phyloP scores from a whole-genome alignment of 1,284 basidiomycete species.

The Austropuccinia psidii region DNA sequence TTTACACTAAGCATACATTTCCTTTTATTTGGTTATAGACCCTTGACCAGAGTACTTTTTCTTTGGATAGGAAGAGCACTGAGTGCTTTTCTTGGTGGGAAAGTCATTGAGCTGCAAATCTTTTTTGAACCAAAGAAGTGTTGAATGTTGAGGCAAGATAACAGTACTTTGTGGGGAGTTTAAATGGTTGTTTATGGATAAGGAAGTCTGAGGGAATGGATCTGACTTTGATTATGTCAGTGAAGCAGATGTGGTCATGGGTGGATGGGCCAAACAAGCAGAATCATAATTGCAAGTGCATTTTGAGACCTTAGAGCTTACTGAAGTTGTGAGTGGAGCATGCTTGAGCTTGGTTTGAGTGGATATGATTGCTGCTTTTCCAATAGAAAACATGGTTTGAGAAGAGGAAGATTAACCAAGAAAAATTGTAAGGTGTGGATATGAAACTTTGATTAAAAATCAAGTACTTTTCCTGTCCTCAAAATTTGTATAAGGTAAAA shows the following conservation, averaged over 20 bases:
- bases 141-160: not conserved
- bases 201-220: not conserved
- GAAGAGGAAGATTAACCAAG: slow-evolving; percentile 2
- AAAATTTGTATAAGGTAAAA: too few species aligned
- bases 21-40: too few species aligned
- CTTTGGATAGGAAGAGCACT: too few species aligned
- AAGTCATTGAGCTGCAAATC: not conserved
- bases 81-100: too few species aligned
- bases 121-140: not conserved
- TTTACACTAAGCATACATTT: too few species aligned
- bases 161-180: not conserved
- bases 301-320: not conserved
- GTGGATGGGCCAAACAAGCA: slow-evolving; percentile 11
- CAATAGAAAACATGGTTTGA: not conserved
- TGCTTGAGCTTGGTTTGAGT: not conserved
- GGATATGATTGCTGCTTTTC: not conserved
- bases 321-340: not conserved
- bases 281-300: slow-evolving; percentile 19
- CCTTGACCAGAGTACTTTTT: too few species aligned
- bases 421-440: too few species aligned
- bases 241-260: not conserved
- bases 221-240: not conserved
- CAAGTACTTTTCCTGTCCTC: too few species aligned
- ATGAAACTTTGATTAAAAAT: too few species aligned
- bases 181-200: not conserved